Base-by-base conservation (phyloP, 1,284 basidiomycete species). In the Athelia sp. region DNA sequence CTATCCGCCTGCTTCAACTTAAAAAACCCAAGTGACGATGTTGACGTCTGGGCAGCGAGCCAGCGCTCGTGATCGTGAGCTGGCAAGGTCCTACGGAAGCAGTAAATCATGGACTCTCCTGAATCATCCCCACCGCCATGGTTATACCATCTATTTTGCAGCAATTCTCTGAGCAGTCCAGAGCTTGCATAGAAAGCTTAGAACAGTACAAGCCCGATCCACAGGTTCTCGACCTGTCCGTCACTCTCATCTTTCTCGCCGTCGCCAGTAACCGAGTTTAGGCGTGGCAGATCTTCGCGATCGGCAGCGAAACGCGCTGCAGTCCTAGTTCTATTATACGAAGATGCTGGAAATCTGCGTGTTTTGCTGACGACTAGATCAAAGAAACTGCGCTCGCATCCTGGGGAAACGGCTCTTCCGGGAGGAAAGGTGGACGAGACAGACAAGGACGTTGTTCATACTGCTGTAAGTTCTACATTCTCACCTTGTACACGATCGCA, bases 301-400 rank as follows among this genome's bases (percentile, higher is more conserved):
- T 70, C 79, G 10, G 58, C 55, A 11, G 66, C 62, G 43, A 79
- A 72, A 57, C 73, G 79, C 3, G 91, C 84, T 2, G 88, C 87
- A 1, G 91, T 94, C 0, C 74, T 94, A 1, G 79, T 93, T 2
- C 70, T 90, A 4, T 68, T 95, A 0, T 94, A 83, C 56, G 85
- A 93, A 62, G 69, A 76, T 23, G 73, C 72, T 2, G 83, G 77
- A 10, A 65, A 77, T 42, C 69, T 93, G 3, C 78, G 84, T 13
- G 90, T 93, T 1, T 71, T 94, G 15, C 71, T 94, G 45, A 94
- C 92, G 0, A 94, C 91, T 1, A 77, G 92, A 11, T 89, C 90
- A 1, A 90, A 88, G 65, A 68, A 73, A 3, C 71, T 94, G 21
- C 74, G 91, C 49, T 78, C 83, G 0, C 87, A 91, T 63, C 82